Evolutionary conservation across 1,284 basidiomycete genomes (phyloP).

Genomic region (Trichosporon ovoides): DNA sequence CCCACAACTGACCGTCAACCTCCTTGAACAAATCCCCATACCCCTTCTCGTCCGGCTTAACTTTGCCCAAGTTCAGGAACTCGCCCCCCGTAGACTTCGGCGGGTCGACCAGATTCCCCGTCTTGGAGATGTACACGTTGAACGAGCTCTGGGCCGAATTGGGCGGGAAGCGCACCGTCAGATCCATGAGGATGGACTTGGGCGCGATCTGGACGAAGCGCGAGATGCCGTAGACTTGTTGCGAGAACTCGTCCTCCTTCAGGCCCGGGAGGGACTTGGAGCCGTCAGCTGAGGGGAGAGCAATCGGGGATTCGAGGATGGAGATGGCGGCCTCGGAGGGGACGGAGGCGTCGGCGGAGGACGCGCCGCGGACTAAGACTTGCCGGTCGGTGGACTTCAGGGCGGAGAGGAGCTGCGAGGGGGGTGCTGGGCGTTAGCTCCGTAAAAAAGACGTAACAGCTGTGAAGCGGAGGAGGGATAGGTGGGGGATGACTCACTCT

Average conservation of each 20-base stretch:
- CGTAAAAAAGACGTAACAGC: too few relatives aligned
- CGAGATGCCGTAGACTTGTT: conserved; percentile 50
- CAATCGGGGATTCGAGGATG: conserved; percentile 49
- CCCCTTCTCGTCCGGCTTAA: conserved; percentile 45
- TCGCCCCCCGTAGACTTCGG: conserved; percentile 43
- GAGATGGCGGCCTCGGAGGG: conserved; percentile 44
- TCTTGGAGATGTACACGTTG: conserved; percentile 42
- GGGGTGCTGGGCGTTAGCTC: conserved; percentile 38
- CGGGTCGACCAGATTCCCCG: conserved; percentile 47
- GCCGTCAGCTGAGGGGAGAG: conserved; percentile 25
- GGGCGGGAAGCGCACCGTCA: conserved; percentile 46
- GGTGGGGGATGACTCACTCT: conserved; percentile 27
- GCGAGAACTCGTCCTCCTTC: conserved; percentile 42
- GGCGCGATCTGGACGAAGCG: conserved; percentile 49
- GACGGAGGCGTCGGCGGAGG: conserved; percentile 24
- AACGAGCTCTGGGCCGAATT: conserved; percentile 14
- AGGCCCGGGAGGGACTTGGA: conserved; percentile 30
- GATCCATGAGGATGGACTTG: conserved; percentile 44
- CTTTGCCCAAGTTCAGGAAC: conserved; percentile 32
- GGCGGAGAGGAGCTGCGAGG: conserved; percentile 45
- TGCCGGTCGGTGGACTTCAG: conserved; percentile 49
- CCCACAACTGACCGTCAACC: conserved; percentile 47
- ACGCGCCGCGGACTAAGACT: conserved; percentile 48
- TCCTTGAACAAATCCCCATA: conserved; percentile 51
- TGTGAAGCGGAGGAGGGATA: too few relatives aligned